These are phyloP conservation scores for Lithospermum erythrorhizon DNA, from an alignment of 257 asterid genomes.

Conservation along the genomic window DNA sequence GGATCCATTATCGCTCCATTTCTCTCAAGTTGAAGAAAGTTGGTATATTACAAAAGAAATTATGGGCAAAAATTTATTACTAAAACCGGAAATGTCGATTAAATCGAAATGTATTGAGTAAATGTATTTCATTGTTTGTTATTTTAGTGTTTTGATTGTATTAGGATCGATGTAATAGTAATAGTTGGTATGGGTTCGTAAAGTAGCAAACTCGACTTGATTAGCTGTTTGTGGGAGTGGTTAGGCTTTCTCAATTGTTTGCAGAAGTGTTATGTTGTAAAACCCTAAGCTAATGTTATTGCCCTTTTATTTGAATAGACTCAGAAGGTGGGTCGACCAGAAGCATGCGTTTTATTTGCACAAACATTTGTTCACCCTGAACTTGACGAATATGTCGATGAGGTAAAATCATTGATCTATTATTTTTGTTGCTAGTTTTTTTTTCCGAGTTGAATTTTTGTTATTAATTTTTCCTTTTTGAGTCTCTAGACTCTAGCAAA, in stretches of 20 bases:
- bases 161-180: background rate
- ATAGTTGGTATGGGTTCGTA: background rate
- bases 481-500: background rate
- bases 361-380: constrained; percentile 70
- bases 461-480: too few species aligned
- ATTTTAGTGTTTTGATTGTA: too few species aligned
- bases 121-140: too few species aligned
- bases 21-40: too few species aligned
- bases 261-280: background rate
- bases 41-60: too few species aligned
- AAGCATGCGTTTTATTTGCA: constrained; percentile 79
- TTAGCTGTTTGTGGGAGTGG: background rate
- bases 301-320: background rate
- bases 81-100: too few species aligned
- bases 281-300: background rate
- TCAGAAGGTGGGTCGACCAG: constrained; percentile 66
- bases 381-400: constrained; percentile 82
- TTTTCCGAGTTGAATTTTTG: background rate
- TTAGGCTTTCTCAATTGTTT: background rate
- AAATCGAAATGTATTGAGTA: too few species aligned
- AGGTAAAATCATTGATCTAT: constrained; percentile 31
- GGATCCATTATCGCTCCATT: too few species aligned
- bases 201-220: background rate
- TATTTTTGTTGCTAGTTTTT: background rate
- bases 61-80: too few species aligned